Base-by-base conservation (phyloP, 345 rosid genomes). In the Orychophragmus violaceus region DNA sequence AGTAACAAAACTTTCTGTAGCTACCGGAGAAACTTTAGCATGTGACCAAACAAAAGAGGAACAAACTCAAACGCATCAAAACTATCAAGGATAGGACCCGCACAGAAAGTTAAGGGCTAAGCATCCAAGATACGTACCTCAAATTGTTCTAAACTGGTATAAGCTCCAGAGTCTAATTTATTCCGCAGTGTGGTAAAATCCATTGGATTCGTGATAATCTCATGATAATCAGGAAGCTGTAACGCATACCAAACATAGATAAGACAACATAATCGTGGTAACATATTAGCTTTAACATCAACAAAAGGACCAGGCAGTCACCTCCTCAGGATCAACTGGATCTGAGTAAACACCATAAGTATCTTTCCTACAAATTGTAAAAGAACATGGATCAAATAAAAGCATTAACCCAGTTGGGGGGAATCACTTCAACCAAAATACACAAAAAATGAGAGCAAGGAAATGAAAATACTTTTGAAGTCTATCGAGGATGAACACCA, bases 201-300 rank as follows among this genome's bases (percentile, higher is more conserved):
- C 97, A 94, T 88, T 6, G 96, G 96, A 77, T 90, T 74, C 30
- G 81, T 80, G 63, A 94, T 71, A 64, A 88, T 83, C 62, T 90
- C 99, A 70, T 78, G 87, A 66, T 94, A 94, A 75, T 94, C 97
- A 68, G 99, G 99, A 82, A 94, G 96, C 99, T 94, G 88, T n/a
- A 76, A 37, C 51, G 73, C 13, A 76, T 48, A 77, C 11, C 60
- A 50, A 67, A 35, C 55, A 4, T 33, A 44, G 42, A 29, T 27
- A 71, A 78, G 46, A 37, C 30, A 41, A 35, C 29, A 3, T 18
- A 57, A n/a, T n/a, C 41, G 14, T 27, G 53, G 37, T 59, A 48
- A 32, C 19, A 41, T 3, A 32, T 7, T 27, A 60, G 56, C 42
- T 42, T 54, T 14, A 67, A 59, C 68, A 70, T 9, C 6, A 73